These are phyloP conservation scores for Corinectria fuckeliana DNA, from an alignment of 2,329 filamentous ascomycete species.

Conservation along the genomic window DNA sequence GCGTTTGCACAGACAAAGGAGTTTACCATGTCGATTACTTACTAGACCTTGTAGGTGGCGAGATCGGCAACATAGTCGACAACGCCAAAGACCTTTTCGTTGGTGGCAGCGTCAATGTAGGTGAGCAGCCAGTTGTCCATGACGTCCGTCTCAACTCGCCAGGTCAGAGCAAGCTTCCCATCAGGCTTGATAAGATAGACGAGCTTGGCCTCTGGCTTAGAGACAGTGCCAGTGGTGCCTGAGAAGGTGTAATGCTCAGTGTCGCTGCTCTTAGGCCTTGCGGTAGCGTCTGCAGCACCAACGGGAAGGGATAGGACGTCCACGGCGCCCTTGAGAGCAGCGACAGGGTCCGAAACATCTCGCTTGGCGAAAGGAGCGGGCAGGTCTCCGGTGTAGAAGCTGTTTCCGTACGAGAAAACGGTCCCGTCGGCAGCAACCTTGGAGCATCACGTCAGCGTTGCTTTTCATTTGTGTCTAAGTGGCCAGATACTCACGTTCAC, in stretches of 20 bases:
- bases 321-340: slow-evolving; percentile 51
- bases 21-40: background rate
- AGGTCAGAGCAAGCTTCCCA: slow-evolving; percentile 56
- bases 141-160: slow-evolving; percentile 66
- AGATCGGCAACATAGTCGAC: slow-evolving; percentile 62
- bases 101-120: slow-evolving; percentile 59
- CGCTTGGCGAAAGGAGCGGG: slow-evolving; percentile 50
- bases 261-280: slow-evolving; percentile 35
- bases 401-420: slow-evolving; percentile 64
- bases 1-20: background rate
- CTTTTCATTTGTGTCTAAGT: rapidly evolving
- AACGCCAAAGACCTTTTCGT: slow-evolving; percentile 57
- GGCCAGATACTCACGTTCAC: slow-evolving; percentile 58
- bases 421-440: slow-evolving; percentile 57
- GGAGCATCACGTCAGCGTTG: background rate
- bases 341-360: slow-evolving; percentile 50
- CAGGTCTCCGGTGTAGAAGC: slow-evolving; percentile 51
- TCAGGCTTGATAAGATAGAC: slow-evolving; percentile 60
- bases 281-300: slow-evolving; percentile 34
- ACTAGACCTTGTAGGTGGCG: slow-evolving; percentile 61
- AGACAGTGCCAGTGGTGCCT: slow-evolving; percentile 54
- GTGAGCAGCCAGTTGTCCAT: slow-evolving; percentile 64
- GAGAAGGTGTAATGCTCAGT: slow-evolving; percentile 49
- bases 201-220: slow-evolving; percentile 61
- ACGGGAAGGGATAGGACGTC: slow-evolving; percentile 43